A percentile compares a stretch with the other conserved stretches of the same genome.
These are phyloP conservation scores for Goffeauzyma gilvescens DNA, from an alignment of 768 basidiomycete species.

Conservation along the genomic window DNA sequence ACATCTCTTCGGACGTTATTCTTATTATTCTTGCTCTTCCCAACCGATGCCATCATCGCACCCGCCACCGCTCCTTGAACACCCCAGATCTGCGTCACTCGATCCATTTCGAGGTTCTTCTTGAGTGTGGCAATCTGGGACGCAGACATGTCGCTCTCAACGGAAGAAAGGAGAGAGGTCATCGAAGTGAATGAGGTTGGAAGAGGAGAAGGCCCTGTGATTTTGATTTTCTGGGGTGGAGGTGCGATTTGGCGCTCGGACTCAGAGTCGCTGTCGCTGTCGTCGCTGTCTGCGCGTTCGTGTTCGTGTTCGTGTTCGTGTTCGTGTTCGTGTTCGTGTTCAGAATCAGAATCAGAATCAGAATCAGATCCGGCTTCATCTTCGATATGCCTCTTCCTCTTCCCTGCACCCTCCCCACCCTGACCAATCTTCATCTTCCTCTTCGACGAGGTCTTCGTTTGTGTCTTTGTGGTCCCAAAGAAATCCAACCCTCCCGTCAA, in stretches of 20 bases:
- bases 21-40: neutral
- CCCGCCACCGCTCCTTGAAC: conserved; percentile 25
- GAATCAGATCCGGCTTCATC: too few species aligned
- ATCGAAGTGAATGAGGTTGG: conserved; percentile 23
- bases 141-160: conserved; percentile 8
- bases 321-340: too few species aligned
- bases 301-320: too few species aligned
- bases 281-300: too few species aligned
- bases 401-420: too few species aligned
- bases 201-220: conserved; percentile 22
- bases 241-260: conserved; percentile 16
- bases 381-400: too few species aligned
- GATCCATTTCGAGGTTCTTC: conserved; percentile 12
- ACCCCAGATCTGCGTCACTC: conserved; percentile 22
- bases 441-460: too few species aligned
- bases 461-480: too few species aligned
- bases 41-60: conserved; percentile 12
- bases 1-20: conserved; percentile 44
- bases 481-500: too few species aligned
- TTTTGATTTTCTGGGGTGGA: conserved; percentile 25
- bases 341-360: too few species aligned
- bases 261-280: too few species aligned
- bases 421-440: too few species aligned
- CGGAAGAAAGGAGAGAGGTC: conserved; percentile 15
- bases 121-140: conserved; percentile 10